Conservation (phyloP, 2,329 filamentous ascomycete genomes). For the Ceratocystis colombiana region DNA sequence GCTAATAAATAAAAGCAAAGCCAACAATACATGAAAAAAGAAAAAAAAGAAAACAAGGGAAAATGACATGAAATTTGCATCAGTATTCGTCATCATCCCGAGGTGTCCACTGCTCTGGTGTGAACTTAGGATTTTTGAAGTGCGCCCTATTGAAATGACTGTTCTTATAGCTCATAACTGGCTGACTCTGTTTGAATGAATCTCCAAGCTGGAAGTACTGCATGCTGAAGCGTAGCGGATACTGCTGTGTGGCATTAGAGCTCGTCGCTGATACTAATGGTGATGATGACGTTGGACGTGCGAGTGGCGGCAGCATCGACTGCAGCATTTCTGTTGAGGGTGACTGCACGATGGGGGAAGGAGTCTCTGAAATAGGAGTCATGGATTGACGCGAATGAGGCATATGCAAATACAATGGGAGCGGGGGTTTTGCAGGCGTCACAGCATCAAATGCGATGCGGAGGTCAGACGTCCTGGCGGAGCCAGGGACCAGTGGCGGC, state of each 20-base stretch:
- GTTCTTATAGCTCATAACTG: constrained; percentile 51
- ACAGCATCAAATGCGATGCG: neutral
- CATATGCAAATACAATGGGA: constrained; percentile 4
- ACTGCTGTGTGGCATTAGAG: constrained; percentile 29
- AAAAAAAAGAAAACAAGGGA: neutral
- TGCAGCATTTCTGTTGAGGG: constrained; percentile 14
- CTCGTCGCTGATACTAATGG: constrained; percentile 3
- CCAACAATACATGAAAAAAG: constrained; percentile 11
- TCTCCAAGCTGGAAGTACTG: constrained; percentile 43
- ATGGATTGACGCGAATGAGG: constrained; percentile 12
- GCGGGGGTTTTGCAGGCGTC: neutral
- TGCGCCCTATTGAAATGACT: constrained; percentile 58
- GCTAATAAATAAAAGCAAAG: constrained; percentile 5
- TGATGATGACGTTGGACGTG: constrained; percentile 14
- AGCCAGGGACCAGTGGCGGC: neutral
- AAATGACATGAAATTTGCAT: neutral
- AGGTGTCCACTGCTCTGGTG: constrained; percentile 38
- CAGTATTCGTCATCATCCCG: constrained; percentile 32
- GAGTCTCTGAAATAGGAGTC: constrained; percentile 14
- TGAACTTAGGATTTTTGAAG: constrained; percentile 51
- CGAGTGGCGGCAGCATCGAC: neutral
- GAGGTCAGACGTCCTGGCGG: neutral
- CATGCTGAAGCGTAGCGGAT: constrained; percentile 44
- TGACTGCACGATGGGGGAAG: constrained; percentile 16
- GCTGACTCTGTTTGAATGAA: constrained; percentile 37